These are phyloP conservation scores for Neurospora sp. DNA, from an alignment of 2,329 filamentous ascomycete species.

Conservation along the genomic window DNA sequence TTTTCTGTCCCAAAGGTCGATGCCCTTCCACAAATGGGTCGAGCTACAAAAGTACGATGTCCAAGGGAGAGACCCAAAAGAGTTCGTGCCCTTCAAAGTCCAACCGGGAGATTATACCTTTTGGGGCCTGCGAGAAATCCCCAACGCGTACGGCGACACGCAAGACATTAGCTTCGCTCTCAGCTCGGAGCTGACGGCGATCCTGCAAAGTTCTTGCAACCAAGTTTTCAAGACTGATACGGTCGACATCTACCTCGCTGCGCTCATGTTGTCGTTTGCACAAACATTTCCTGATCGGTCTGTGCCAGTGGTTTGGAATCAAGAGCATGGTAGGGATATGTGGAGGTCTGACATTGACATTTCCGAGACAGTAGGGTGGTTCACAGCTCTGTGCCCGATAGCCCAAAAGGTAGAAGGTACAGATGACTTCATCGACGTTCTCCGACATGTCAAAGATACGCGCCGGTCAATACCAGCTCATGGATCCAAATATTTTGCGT, in stretches of 20 bases:
- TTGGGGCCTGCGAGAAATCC: constrained; percentile 34
- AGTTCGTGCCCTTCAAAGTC: constrained; percentile 29
- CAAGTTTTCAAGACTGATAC: constrained; percentile 40
- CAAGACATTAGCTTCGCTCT: constrained; percentile 33
- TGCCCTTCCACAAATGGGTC: constrained; percentile 41
- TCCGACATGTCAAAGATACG: constrained; percentile 44
- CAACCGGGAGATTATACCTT: constrained; percentile 33
- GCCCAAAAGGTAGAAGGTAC: constrained; percentile 31
- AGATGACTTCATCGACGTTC: constrained; percentile 40
- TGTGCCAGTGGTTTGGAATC: constrained; percentile 44
- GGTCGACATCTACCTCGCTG: constrained; percentile 44
- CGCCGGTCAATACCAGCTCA: constrained; percentile 34
- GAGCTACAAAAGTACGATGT: constrained; percentile 33
- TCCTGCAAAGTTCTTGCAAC: constrained; percentile 34
- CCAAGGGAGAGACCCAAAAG: constrained; percentile 17
- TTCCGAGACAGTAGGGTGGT: constrained; percentile 50
- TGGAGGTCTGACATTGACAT: constrained; percentile 39
- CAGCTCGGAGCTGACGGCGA: constrained; percentile 29
- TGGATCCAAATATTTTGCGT: constrained; percentile 40
- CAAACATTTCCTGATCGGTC: constrained; percentile 43
- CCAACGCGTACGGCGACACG: constrained; percentile 38
- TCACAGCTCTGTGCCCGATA: constrained; percentile 46
- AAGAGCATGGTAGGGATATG: constrained; percentile 38
- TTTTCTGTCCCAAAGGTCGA: constrained; percentile 32
- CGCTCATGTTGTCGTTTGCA: constrained; percentile 44